Evolutionary conservation across 129 eudicot species (phyloP).

Genomic region (Solidago caesia): DNA sequence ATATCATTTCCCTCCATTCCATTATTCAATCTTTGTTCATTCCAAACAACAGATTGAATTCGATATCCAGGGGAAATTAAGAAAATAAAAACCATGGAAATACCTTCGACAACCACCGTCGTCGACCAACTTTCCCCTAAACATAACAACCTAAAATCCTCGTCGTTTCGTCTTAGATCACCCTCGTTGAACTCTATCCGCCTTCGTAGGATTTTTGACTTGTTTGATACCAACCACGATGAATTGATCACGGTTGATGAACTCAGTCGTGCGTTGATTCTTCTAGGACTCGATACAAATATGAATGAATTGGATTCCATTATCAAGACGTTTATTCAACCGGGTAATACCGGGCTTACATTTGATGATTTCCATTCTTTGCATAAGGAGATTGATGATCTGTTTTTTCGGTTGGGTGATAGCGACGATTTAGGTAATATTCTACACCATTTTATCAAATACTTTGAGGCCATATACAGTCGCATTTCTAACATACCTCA

Average conservation of each 20-base stretch:
- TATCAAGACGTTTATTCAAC: conserved; percentile 47
- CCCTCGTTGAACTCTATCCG: conserved; percentile 81
- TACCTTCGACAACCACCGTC: neutral
- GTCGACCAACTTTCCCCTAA: neutral
- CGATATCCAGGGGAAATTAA: neutral
- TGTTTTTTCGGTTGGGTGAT: conserved; percentile 45
- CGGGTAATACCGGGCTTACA: conserved; percentile 54
- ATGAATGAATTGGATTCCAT: conserved; percentile 44
- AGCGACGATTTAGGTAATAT: conserved; percentile 8
- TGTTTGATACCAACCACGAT: conserved; percentile 73
- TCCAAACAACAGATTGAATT: neutral
- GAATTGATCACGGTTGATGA: conserved; percentile 62
- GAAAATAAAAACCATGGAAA: conserved; percentile 22
- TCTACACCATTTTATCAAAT: neutral
- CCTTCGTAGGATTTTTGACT: conserved; percentile 74
- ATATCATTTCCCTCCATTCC: conserved; percentile 15
- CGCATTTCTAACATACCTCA: no score
- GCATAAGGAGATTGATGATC: conserved; percentile 54
- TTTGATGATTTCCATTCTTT: conserved; percentile 67
- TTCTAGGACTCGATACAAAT: conserved; percentile 64
- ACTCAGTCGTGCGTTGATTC: conserved; percentile 63
- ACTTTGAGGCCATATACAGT: neutral
- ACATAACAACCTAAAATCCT: conserved; percentile 18
- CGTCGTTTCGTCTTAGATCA: conserved; percentile 56
- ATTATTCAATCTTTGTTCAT: neutral